Conservation (phyloP, 768 basidiomycete species). For the Tricholoma sp. region DNA sequence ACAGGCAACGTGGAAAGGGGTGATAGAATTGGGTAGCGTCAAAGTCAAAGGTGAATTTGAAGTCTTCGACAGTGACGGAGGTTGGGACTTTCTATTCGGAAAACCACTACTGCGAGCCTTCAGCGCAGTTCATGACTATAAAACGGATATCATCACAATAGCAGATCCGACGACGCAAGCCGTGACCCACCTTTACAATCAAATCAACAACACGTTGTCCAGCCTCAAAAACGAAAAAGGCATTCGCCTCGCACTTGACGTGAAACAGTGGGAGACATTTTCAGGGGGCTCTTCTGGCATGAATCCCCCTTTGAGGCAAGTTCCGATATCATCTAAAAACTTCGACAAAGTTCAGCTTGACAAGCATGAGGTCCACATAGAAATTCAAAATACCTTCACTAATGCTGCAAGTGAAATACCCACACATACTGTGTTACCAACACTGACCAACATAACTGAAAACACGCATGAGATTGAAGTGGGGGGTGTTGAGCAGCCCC, state of each 20-base stretch:
- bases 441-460: not conserved
- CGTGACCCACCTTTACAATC: not conserved
- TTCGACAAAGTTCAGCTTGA: slow-evolving; percentile 18
- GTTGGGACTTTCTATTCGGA: slow-evolving; percentile 25
- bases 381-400: too few relatives aligned
- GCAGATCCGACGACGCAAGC: not conserved
- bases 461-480: slow-evolving; percentile 25
- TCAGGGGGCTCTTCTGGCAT: not conserved
- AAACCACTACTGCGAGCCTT: slow-evolving; percentile 23
- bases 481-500: slow-evolving; percentile 20
- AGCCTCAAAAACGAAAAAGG: not conserved
- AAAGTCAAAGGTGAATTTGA: slow-evolving; percentile 11
- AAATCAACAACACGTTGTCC: not conserved
- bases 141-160: slow-evolving; percentile 9
- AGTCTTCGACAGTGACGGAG: slow-evolving; percentile 19
- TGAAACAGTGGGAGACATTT: not conserved
- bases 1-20: slow-evolving; percentile 16
- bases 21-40: not conserved
- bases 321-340: not conserved
- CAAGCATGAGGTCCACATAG: slow-evolving; percentile 19
- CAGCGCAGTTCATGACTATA: slow-evolving; percentile 15
- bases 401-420: too few relatives aligned
- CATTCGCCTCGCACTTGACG: too few relatives aligned
- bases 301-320: not conserved
- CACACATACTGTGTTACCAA: too few relatives aligned